Evolutionary conservation across 2,329 filamentous ascomycete genomes (phyloP).

Genomic region (Thelonectria blattea): DNA sequence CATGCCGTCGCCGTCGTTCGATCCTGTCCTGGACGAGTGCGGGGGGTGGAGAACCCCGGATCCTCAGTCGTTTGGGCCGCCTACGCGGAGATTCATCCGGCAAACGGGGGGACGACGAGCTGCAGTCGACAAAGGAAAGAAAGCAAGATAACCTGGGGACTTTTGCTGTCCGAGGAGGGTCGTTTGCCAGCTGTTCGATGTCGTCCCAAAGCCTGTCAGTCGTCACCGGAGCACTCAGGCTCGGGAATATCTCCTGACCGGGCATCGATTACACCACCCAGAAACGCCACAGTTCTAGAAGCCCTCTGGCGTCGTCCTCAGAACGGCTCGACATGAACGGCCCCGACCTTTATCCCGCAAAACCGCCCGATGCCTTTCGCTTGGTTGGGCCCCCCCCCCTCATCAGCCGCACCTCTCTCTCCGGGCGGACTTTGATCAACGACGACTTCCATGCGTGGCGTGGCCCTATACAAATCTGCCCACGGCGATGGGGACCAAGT

Average conservation of each 20-base stretch:
- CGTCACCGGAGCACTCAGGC: not conserved
- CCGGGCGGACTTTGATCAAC: not conserved
- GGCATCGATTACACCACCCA: not conserved
- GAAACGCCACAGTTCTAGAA: not conserved
- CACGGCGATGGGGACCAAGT: not conserved
- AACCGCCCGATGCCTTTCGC: not conserved
- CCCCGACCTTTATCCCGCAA: not conserved
- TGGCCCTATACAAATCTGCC: slow-evolving; percentile 17
- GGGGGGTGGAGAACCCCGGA: slow-evolving; percentile 20
- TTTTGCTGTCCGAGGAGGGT: not conserved
- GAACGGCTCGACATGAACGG: not conserved
- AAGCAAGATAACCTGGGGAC: not conserved
- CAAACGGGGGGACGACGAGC: not conserved
- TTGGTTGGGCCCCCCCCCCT: not conserved
- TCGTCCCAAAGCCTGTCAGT: not conserved
- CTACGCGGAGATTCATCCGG: slow-evolving; percentile 9
- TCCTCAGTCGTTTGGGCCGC: slow-evolving; percentile 2
- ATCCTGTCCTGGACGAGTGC: slow-evolving; percentile 12
- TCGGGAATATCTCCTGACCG: not conserved
- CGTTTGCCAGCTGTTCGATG: not conserved
- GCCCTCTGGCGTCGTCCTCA: not conserved
- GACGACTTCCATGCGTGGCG: slow-evolving; percentile 3
- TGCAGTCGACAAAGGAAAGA: not conserved
- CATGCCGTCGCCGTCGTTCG: slow-evolving; percentile 1
- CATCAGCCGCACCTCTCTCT: not conserved